Evolutionary conservation across 1,284 basidiomycete genomes (phyloP), one percentile per base, ranked within the genome.

Genomic region (Fomitopsis schrenkii): DNA sequence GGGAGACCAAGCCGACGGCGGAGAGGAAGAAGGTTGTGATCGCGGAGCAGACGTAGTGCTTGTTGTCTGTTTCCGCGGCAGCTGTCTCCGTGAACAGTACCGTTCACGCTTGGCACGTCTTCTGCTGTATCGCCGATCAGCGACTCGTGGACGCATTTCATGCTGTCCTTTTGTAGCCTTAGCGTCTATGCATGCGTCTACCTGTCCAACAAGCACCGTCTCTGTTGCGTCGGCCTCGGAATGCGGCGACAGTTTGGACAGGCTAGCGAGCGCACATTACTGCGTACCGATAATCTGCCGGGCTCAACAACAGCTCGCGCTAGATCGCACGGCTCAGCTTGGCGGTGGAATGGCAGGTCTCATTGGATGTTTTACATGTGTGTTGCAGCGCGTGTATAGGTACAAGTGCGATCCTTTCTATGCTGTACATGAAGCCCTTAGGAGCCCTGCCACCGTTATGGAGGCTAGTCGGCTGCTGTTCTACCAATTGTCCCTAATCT

Each of bases 1-100:
- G 95, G 58, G 86, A 90, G 73, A 86, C 79, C 75, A 98, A 96
- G 74, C 96, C 97, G 7, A 95, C 92, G 72, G 87, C 95, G 41
- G 96, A 96, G 78, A 86, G 91, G 73, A 95, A 95, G 78, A 95
- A 91, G 75, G 77, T 89, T 38, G 90, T 95, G 64, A 78, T 95
- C 63, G 80, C 80, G 53, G 92, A 95, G 75, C 92, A 95, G 77
- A 85, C 84, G 63, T 88, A 67, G 60, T 60, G 14, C 26, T 28
- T 53, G 15, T 14, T 53, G 40, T 54, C 5, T 57, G 15, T 30
- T 15, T 52, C 50, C 17, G 40, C 40, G 12, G 38, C 42, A 33
- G 7, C 28, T 45, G 17, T 33, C 28, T 22, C 28, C n/a, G 17
- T 42, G 1, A 44, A 44, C 14, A 22, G 22, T 22, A 8, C 30